Evolutionary conservation across 1,284 basidiomycete genomes (phyloP).

Genomic region (Cryptococcus jaspeensis): DNA sequence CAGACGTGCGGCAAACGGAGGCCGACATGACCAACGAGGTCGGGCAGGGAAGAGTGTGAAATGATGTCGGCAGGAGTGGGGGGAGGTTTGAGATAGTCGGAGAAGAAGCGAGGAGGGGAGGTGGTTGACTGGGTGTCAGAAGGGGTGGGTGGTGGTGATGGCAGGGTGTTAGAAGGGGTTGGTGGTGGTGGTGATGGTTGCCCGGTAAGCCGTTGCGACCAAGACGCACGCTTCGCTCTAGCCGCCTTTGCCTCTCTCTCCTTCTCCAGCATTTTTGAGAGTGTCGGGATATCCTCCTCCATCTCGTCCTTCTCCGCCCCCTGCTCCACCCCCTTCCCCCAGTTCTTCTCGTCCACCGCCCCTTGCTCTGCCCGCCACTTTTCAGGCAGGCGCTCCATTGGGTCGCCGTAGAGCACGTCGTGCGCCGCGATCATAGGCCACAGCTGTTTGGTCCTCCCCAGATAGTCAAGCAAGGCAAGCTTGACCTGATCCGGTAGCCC

Average conservation of each 20-base stretch:
- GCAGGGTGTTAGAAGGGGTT: not conserved
- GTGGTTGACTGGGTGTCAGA: not conserved
- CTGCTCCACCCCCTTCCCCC: constrained; percentile 14
- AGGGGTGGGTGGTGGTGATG: not conserved
- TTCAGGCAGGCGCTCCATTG: not conserved
- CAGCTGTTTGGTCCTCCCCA: constrained; percentile 9
- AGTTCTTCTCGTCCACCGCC: not conserved
- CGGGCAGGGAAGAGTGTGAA: not conserved
- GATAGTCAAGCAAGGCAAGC: constrained; percentile 10
- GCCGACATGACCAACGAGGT: not conserved
- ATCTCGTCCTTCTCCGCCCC: constrained; percentile 5
- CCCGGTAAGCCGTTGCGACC: not conserved
- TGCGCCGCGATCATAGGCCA: constrained; percentile 13
- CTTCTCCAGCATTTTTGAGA: constrained; percentile 13
- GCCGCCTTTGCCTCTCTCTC: constrained; percentile 15
- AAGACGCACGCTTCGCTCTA: constrained; percentile 1
- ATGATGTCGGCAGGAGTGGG: constrained; percentile 8
- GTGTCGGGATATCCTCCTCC: constrained; percentile 16
- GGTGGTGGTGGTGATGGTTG: not conserved
- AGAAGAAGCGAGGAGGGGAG: constrained; percentile 2
- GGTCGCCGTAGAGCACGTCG: constrained; percentile 10
- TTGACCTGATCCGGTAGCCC: constrained; percentile 6
- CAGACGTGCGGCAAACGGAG: not conserved
- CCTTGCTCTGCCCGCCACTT: not conserved
- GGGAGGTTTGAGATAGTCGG: constrained; percentile 9